Evolutionary conservation across 345 rosid genomes (phyloP), one percentile per base, ranked within the genome.

Genomic region (Clausena lansium): DNA sequence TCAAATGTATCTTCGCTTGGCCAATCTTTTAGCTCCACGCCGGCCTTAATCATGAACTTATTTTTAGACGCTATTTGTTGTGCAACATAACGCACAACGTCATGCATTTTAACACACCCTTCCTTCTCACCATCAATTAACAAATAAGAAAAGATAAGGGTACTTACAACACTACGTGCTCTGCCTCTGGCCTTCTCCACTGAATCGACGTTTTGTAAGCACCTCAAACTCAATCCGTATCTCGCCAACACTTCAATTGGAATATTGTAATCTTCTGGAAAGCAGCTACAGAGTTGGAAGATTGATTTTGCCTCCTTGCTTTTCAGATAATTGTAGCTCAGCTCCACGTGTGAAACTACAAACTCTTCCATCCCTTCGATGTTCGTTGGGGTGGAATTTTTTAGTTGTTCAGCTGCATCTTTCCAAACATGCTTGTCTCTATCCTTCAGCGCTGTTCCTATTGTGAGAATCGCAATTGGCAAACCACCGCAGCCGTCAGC

Each of bases 181-280:
- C 45, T 63, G 22, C 9, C 0, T 64, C 76, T 80, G 17, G 65
- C 79, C 45, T 75, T 57, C 3, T 33, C 30, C 2, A 36, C 13
- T 5, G 66, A 24, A 22, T 62, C 15, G 0, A 22, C 25, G 4
- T 70, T 41, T 33, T 52, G 3, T 2, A 80, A 80, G 71, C 64
- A 80, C 8, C 25, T 17, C 20, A 75, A 13, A 2, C 76, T 67
- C 39, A 61, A 20, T 32, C 76, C 76, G 17, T 50, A 35, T 25
- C 64, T n/a, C 4, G 71, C 55, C n/a, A 75, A 36, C 36, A 24
- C 22, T 62, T 80, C 76, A 9, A 80, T 13, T 0, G 71, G 35
- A 33, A 80, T 67, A 11, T 67, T 5, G n/a, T 8, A 15, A 70
- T 75, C 79, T 71, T 76, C 72, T 24, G 79, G 76, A 36, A 55